A percentile compares a stretch with the other conserved stretches of the same genome.
Evolutionary conservation across 805 yeast genomes (phyloP).

Genomic region (Barnettozyma californica): DNA sequence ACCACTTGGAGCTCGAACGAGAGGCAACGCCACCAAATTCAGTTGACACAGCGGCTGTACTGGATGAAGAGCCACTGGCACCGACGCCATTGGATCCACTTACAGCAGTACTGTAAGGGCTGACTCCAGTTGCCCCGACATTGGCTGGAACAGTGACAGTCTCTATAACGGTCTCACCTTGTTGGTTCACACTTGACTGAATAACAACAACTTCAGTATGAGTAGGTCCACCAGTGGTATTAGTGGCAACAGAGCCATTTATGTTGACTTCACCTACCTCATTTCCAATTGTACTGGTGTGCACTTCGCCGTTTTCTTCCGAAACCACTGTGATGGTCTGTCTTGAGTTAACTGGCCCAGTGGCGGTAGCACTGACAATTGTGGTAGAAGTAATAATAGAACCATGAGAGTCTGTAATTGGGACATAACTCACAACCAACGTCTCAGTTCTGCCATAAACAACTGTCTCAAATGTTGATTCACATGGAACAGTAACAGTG

Average conservation of each 20-base stretch:
- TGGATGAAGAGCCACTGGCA: not conserved
- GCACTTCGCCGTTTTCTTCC: not conserved
- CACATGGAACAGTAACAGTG: constrained; percentile 7
- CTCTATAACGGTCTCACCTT: not conserved
- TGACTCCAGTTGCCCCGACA: not conserved
- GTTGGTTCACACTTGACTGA: not conserved
- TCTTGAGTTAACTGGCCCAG: not conserved
- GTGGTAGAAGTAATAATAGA: not conserved
- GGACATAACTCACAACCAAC: constrained; percentile 2
- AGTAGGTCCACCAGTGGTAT: not conserved
- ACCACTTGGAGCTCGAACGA: not conserved
- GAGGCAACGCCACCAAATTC: not conserved
- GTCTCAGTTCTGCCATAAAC: constrained; percentile 3
- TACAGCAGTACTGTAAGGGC: constrained; percentile 4
- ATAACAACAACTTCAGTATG: not conserved
- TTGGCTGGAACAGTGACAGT: not conserved
- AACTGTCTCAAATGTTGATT: constrained; percentile 1
- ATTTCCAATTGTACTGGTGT: not conserved
- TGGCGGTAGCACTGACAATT: not conserved
- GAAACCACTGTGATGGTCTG: not conserved
- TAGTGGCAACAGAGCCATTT: not conserved
- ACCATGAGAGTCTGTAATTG: constrained; percentile 1
- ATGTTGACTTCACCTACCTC: not conserved
- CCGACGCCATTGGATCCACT: too few relatives aligned
- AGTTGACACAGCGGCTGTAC: not conserved